Percentiles rank a stretch among this genome's conserved stretches.
These are phyloP conservation scores for Zasmidium citrigriseum DNA, from an alignment of 2,329 filamentous ascomycete species.

Conservation along the genomic window DNA sequence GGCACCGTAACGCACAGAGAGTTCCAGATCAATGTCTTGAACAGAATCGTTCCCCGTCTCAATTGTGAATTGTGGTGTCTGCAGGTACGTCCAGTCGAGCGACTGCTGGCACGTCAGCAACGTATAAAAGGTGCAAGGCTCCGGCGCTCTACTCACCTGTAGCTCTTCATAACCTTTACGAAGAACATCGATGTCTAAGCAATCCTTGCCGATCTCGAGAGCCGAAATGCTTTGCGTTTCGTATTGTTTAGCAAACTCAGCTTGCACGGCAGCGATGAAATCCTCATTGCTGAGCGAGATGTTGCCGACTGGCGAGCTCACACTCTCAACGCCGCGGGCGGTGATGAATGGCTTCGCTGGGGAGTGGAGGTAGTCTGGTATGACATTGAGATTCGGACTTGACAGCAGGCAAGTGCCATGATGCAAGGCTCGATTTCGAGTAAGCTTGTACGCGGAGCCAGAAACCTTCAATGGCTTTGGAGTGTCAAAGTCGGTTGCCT, in stretches of 20 bases:
- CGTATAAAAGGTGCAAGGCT: conserved; percentile 5
- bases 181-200: conserved; percentile 56
- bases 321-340: conserved; percentile 86
- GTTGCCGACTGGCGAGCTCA: conserved; percentile 81
- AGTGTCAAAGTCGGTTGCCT: conserved; percentile 32
- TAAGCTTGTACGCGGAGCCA: conserved; percentile 94
- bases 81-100: conserved; percentile 74
- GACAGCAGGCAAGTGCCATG: conserved; percentile 87
- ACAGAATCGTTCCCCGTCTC: conserved; percentile 14
- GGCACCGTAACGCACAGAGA: conserved; percentile 54
- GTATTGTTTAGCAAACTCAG: conserved; percentile 69
- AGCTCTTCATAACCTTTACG: conserved; percentile 64
- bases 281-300: conserved; percentile 58
- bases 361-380: conserved; percentile 73
- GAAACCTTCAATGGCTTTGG: conserved; percentile 70
- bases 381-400: conserved; percentile 70
- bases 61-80: conserved; percentile 77
- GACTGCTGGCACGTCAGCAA: conserved; percentile 51
- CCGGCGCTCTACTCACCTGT: conserved; percentile 47
- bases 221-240: conserved; percentile 35
- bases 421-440: conserved; percentile 76
- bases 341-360: conserved; percentile 75
- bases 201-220: conserved; percentile 55
- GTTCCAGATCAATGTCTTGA: conserved; percentile 19
- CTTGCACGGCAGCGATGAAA: conserved; percentile 50